Percentiles rank a stretch among this genome's conserved stretches.
Evolutionary conservation across 108 stramenopile species (phyloP).

Genomic region (Chaetoceros muelleri): DNA sequence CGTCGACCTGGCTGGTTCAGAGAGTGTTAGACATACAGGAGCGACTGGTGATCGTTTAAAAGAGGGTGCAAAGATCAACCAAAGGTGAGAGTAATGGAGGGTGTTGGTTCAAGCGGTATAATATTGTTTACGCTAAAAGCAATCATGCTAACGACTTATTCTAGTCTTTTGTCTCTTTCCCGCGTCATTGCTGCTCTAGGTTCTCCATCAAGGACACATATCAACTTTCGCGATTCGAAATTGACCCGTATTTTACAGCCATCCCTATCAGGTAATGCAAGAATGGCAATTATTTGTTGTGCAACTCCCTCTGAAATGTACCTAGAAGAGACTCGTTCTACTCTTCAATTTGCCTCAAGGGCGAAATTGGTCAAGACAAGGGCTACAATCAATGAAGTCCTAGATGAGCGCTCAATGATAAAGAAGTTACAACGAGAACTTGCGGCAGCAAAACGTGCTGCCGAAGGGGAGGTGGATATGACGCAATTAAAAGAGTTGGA

Average conservation of each 20-base stretch:
- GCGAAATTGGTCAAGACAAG: conserved; percentile 99
- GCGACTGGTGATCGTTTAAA: conserved; percentile 93
- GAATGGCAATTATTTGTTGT: conserved; percentile 76
- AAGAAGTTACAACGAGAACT: conserved; percentile 86
- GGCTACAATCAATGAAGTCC: conserved; percentile 94
- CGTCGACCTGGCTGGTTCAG: conserved; percentile 86
- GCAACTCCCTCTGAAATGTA: conserved; percentile 98
- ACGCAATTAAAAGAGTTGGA: conserved; percentile 44
- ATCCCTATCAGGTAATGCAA: conserved; percentile 78
- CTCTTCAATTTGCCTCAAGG: conserved; percentile 95
- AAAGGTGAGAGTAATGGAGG: conserved; percentile 30
- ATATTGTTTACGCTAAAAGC: conserved; percentile 8
- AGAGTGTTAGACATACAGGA: conserved; percentile 86
- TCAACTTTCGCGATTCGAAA: conserved; percentile 99
- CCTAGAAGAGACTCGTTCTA: conserved; percentile 96
- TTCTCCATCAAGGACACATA: conserved; percentile 85
- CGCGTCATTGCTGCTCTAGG: conserved; percentile 97
- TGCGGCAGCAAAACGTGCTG: conserved; percentile 85
- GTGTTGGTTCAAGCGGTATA: not conserved
- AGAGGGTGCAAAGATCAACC: conserved; percentile 98
- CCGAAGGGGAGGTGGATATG: conserved; percentile 38
- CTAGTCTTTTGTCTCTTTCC: conserved; percentile 93
- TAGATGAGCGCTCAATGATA: conserved; percentile 58
- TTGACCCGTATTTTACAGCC: conserved; percentile 97
- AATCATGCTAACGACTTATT: conserved; percentile 9